Percentiles rank a stretch among this genome's conserved stretches.
These are phyloP conservation scores for Allium cepa DNA, from an alignment of 106 monocot species.

Conservation along the genomic window DNA sequence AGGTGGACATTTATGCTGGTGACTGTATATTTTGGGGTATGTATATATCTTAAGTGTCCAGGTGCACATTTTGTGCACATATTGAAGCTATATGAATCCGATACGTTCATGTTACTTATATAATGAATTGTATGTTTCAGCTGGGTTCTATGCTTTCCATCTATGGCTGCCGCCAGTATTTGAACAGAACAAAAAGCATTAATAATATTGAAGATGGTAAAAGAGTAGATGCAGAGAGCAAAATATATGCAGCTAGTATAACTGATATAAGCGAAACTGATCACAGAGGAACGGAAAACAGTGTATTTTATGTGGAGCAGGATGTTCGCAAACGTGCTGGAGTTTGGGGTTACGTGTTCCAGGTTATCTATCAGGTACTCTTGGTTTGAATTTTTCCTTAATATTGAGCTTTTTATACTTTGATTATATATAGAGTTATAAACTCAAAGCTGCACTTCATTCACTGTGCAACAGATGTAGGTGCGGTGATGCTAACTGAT, in stretches of 20 bases:
- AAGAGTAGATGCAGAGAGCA: constrained; percentile 45
- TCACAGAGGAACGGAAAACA: constrained; percentile 12
- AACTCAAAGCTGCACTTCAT: background rate
- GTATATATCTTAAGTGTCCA: constrained; percentile 4
- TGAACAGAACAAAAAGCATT: too few species aligned
- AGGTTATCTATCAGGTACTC: constrained; percentile 88
- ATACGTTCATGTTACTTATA: too few species aligned
- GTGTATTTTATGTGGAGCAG: background rate
- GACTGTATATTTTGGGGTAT: constrained; percentile 89
- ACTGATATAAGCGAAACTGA: constrained; percentile 21
- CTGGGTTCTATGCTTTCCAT: too few species aligned
- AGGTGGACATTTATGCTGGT: constrained; percentile 96
- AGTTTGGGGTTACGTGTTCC: constrained; percentile 70
- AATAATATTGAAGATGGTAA: constrained; percentile 10
- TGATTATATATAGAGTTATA: background rate
- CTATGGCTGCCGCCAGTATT: too few species aligned
- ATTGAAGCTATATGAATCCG: too few species aligned
- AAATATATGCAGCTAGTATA: constrained; percentile 23
- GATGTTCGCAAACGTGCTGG: constrained; percentile 37
- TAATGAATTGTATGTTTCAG: too few species aligned
- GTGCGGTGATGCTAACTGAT: too few species aligned
- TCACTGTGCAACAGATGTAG: too few species aligned
- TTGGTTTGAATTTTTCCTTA: background rate
- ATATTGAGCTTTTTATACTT: background rate
- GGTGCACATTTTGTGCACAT: too few species aligned